Evolutionary conservation across 139 green algal species (phyloP), one percentile per base, ranked within the genome.

Genomic region (Chlorella vulgaris): DNA sequence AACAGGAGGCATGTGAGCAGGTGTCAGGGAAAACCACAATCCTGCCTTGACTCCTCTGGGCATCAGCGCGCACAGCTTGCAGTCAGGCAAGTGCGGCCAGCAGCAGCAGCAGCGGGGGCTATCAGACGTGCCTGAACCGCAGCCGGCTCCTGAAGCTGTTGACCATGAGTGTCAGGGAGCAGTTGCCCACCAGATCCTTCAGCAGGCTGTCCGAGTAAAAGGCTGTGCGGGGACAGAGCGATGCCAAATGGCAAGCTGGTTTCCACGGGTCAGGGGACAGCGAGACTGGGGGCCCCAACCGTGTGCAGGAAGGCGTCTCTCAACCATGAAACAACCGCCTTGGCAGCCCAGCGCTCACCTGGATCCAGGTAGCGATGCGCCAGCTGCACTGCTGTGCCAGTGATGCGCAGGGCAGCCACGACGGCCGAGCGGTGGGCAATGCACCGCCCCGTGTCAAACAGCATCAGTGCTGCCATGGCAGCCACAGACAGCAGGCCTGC

Each of bases 401-500:
- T 4, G 58, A 70, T 47, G 26, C 74, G 74, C 74, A 80, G 18
- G 26, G 4, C 22, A 5, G 74, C 74, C n/a, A 80, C 58, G 3
- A 70, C 28, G 0, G 31, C 24, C 0, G 74, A 69, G n/a, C 74
- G 74, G 58, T 71, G 74, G 8, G 40, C 58, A 18, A 80, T 31
- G 58, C 60, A 80, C 58, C 58, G 70, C 28, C 29, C 2, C 3
- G 58, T 36, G 58, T 24, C 22, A 4, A 31, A 4, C 15, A 70
- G 38, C 58, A 80, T 70, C 28, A 71, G 5, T 0, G 36, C 74
- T 7, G 24, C 55, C 38, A 70, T 38, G 28, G 38, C 61, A 19
- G 39, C 74, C 74, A 80, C 58, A 2, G 74, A 70, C 38, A 80
- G 74, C 58, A 80, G n/a, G 74, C 58, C 74, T 80, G 74, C 38